phyloP scores from a whole-genome alignment of 495 filamentous ascomycete species.

The Staphylotrichum tortipilum region DNA sequence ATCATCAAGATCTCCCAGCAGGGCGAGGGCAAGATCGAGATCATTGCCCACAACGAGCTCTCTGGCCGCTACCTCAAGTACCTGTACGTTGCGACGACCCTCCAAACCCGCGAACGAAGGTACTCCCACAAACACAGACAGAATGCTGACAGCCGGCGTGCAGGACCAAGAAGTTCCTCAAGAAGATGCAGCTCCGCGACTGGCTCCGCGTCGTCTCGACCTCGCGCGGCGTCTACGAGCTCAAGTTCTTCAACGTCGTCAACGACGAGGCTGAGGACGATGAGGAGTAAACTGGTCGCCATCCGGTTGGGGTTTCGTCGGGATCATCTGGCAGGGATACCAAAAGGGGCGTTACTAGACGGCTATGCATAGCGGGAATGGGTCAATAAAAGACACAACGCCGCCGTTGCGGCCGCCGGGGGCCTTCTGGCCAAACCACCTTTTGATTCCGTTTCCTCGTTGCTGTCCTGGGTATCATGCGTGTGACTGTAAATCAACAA shows the following conservation, averaged over 20 bases:
- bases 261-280: conserved; percentile 95
- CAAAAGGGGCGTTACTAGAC: conserved; percentile 13
- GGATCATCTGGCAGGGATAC: conserved; percentile 17
- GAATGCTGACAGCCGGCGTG: conserved; percentile 4
- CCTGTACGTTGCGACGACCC: conserved; percentile 55
- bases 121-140: not conserved
- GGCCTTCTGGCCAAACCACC: conserved; percentile 9
- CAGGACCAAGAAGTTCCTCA: conserved; percentile 99
- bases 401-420: conserved; percentile 16
- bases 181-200: conserved; percentile 99
- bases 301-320: conserved; percentile 12
- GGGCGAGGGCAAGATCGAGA: conserved; percentile 95
- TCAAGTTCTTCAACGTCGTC: conserved; percentile 99
- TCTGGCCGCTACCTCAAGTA: conserved; percentile 99
- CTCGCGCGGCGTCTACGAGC: conserved; percentile 94
- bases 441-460: not conserved
- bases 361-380: conserved; percentile 19
- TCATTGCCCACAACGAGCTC: conserved; percentile 94
- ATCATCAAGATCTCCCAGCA: conserved; percentile 78
- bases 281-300: conserved; percentile 64
- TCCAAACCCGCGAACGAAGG: too few relatives aligned
- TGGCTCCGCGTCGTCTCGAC: conserved; percentile 98
- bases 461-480: conserved; percentile 5
- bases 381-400: conserved; percentile 19
- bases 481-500: not conserved